A percentile compares a stretch with the other conserved stretches of the same genome.
phyloP scores from a whole-genome alignment of 805 yeast genomes.

The Pichia paraexigua region DNA sequence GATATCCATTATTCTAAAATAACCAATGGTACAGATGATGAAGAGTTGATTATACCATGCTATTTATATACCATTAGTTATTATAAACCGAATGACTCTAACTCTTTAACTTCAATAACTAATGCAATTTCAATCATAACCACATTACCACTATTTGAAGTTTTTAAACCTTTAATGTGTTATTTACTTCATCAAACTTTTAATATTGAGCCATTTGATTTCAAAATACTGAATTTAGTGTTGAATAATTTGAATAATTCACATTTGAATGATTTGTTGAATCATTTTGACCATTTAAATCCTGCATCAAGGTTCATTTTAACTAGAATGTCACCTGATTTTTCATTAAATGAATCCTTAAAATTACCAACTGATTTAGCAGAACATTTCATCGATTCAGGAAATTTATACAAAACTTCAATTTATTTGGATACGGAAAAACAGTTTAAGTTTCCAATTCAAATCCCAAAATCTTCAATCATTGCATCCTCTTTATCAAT shows the following conservation, averaged over 20 bases:
- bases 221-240: constrained; percentile 5
- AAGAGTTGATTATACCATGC: constrained; percentile 12
- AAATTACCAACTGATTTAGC: constrained; percentile 8
- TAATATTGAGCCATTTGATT: constrained; percentile 4
- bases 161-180: constrained; percentile 41
- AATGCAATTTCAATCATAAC: constrained; percentile 43
- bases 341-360: constrained; percentile 4
- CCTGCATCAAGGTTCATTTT: constrained; percentile 16
- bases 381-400: constrained; percentile 14
- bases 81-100: constrained; percentile 18
- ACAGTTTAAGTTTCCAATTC: constrained; percentile 22
- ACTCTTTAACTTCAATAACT: constrained; percentile 33
- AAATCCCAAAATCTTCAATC: constrained; percentile 24
- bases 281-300: constrained; percentile 10
- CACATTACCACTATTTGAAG: constrained; percentile 35
- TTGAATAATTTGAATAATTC: constrained; percentile 16
- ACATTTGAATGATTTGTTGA: constrained; percentile 24
- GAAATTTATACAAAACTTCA: constrained; percentile 16
- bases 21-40: constrained; percentile 5
- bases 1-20: constrained; percentile 3
- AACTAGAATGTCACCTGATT: constrained; percentile 16
- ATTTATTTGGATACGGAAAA: constrained; percentile 13
- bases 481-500: constrained; percentile 18
- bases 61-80: constrained; percentile 25
- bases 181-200: constrained; percentile 39